These are phyloP conservation scores for Penicillium taxi DNA, from an alignment of 495 filamentous ascomycete species.

Conservation along the genomic window DNA sequence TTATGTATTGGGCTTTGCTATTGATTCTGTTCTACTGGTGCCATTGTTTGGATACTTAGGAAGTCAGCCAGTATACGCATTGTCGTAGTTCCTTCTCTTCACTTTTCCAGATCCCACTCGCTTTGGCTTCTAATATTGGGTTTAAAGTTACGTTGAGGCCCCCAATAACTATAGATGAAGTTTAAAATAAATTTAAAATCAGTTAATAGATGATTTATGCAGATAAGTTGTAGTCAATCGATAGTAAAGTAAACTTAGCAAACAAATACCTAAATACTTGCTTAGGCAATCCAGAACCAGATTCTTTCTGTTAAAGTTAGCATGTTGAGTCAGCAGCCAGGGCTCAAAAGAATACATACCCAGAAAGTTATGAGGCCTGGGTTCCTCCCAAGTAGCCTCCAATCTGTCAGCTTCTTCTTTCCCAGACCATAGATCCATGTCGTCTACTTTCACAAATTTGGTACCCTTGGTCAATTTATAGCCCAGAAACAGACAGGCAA, in stretches of 20 bases:
- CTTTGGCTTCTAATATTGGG: slow-evolving; percentile 46
- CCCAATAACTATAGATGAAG: not conserved
- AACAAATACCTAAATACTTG: not conserved
- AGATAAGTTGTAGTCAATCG: too few species aligned
- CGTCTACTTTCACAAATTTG: slow-evolving; percentile 41
- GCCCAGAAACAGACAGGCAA: slow-evolving; percentile 41
- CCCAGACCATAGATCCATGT: slow-evolving; percentile 37
- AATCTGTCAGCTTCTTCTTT: slow-evolving; percentile 19
- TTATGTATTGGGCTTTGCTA: slow-evolving; percentile 45
- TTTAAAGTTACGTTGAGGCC: slow-evolving; percentile 17
- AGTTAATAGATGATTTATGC: not conserved
- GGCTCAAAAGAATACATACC: slow-evolving; percentile 4
- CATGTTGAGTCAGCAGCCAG: not conserved
- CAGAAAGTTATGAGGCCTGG: slow-evolving; percentile 17
- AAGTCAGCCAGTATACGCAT: slow-evolving; percentile 47
- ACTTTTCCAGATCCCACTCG: slow-evolving; percentile 54
- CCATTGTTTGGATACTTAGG: slow-evolving; percentile 62
- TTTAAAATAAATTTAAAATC: not conserved
- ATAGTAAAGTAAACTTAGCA: not conserved
- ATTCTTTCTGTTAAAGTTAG: slow-evolving; percentile 8
- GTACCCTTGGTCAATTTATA: slow-evolving; percentile 50
- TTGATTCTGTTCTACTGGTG: slow-evolving; percentile 51
- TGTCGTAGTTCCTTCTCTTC: slow-evolving; percentile 51
- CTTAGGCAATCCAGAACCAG: slow-evolving; percentile 17
- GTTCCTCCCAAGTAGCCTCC: slow-evolving; percentile 17